Evolutionary conservation across 2,329 filamentous ascomycete genomes (phyloP), one percentile per base, ranked within the genome.

Genomic region (Phaeosphaeria sp.): DNA sequence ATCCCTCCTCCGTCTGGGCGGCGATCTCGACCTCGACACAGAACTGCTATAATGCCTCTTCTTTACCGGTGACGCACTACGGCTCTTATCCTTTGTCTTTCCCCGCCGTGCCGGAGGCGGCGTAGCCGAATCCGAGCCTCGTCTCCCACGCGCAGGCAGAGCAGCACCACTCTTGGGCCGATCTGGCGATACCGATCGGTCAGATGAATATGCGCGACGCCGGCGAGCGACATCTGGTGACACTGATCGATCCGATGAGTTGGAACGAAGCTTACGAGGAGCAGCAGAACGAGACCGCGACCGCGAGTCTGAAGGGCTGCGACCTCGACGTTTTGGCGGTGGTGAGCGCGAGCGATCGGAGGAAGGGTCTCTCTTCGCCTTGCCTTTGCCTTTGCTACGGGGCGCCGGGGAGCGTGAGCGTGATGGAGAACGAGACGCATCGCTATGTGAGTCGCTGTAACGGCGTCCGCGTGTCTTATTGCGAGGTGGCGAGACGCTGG

Each of bases 401-500:
- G 46, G 5, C 48, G 44, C 41, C 3, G 41, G 41, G 10, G 41
- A 43, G 41, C 41, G 41, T 21, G 41, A 43, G 11, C 41, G 41
- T 2, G 41, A 43, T 4, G 67, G 66, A 13, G 67, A 67, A 33
- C 59, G 56, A 4, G 64, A 68, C 5, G 56, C 49, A 1, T 67
- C 68, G 25, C 41, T 43, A n/a, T 57, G 60, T 6, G 67, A 67
- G 1, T 61, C 63, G 25, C 65, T 69, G 43, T 69, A 66, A 1
- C 54, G 61, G 15, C 72, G 70, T 51, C 71, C 60, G 15, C 62
- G 68, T n/a, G 66, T 36, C 30, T 36, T 36, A 61, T 9, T 66
- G 56, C 1, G 69, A 60, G 13, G 64, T 65, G 11, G 66, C 5
- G 72, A 74, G 43, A 65, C 67, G 51, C 67, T 69, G n/a, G 69